These are phyloP conservation scores for Fragaria ananassa DNA, from an alignment of 306 rosid genomes.

Conservation along the genomic window DNA sequence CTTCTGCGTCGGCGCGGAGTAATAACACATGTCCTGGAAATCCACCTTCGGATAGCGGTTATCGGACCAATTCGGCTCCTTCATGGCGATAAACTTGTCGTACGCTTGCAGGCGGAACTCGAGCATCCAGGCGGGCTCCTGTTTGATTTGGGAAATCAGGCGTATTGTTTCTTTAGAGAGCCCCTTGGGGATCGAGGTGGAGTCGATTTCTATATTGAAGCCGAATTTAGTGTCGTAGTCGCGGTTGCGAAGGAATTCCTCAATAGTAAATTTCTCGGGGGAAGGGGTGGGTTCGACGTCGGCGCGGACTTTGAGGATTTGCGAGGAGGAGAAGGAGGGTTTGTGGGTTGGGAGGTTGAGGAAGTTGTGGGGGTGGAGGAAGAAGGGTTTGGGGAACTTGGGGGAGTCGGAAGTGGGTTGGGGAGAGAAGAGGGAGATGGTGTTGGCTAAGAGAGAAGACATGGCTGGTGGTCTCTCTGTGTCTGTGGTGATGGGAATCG, in stretches of 20 bases:
- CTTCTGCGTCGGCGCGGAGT: conserved; percentile 80
- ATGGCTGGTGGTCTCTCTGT: conserved; percentile 34
- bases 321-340: conserved; percentile 5
- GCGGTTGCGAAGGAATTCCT: conserved; percentile 74
- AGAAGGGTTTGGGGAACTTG: conserved; percentile 31
- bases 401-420: conserved; percentile 40
- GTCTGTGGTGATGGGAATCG: neutral
- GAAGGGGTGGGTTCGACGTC: conserved; percentile 47
- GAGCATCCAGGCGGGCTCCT: conserved; percentile 91
- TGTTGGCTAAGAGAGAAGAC: conserved; percentile 68
- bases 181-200: conserved; percentile 79
- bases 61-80: conserved; percentile 79
- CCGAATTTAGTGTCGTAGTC: conserved; percentile 81
- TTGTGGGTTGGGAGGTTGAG: conserved; percentile 26
- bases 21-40: conserved; percentile 74
- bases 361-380: conserved; percentile 21
- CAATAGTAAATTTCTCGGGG: conserved; percentile 44
- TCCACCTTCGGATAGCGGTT: conserved; percentile 54
- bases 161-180: conserved; percentile 59
- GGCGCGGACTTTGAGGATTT: conserved; percentile 43
- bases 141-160: conserved; percentile 56
- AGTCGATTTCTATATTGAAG: conserved; percentile 61
- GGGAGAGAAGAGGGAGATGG: conserved; percentile 54
- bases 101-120: conserved; percentile 66
- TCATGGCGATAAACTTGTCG: conserved; percentile 62